Evolutionary conservation across 1,139 yeast genomes (phyloP), one percentile per base, ranked within the genome.

Genomic region (Blastobotrys raffinosifermentans): DNA sequence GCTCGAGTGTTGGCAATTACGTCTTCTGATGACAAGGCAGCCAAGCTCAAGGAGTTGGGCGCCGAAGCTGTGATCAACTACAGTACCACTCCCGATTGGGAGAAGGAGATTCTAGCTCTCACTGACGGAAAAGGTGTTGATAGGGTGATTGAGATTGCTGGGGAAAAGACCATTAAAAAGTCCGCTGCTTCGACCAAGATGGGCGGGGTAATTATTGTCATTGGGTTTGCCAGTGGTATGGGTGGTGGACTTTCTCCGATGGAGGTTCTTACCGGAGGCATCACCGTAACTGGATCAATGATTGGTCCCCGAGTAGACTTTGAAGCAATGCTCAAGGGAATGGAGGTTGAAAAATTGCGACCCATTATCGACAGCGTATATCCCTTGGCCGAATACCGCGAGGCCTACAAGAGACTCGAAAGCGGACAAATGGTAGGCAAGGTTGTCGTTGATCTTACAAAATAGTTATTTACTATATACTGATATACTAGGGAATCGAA

Each of bases 51-150:
- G n/a, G 27, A 23, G n/a, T 10, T 23, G 13, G 27, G 27, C 5
- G 27, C 27, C 27, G n/a, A 6, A 11, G 27, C 15, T 10, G 27
- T 13, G n/a, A 15, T 23, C 9, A 23, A 23, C n/a, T 23, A 23
- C n/a, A n/a, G n/a, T 10, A 23, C n/a, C 15, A 6, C n/a, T 5
- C 15, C n/a, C 9, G 13, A 23, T 13, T 23, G 27, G 27, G 27
- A 23, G n/a, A 23, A 23, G n/a, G 27, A 23, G 13, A 13, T 23
- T 23, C 27, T 11, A 10, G 13, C n/a, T 6, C 27, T 23, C 10
- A 13, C 13, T 23, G 15, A 13, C 5, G 27, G 27, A 6, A 35
- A 34, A 9, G 40, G 44, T 25, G 7, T 23, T 5, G 27, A 23
- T 23, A 15, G 15, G 7, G 27, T 23, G 5, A 23, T 23, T 23